Evolutionary conservation across 345 rosid genomes (phyloP).

Genomic region (Camelina neglecta): DNA sequence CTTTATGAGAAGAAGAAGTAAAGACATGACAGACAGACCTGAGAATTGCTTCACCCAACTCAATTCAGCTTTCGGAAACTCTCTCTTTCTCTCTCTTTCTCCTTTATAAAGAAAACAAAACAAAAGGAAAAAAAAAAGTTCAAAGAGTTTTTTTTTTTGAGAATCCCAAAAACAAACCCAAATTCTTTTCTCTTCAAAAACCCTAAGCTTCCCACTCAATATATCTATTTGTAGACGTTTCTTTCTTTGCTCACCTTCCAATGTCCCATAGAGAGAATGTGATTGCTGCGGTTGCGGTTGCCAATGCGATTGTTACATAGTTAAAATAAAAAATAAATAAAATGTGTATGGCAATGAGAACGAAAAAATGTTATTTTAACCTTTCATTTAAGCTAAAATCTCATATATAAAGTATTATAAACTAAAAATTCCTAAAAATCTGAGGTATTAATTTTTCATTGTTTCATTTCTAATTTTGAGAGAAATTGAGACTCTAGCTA

Average conservation of each 20-base stretch:
- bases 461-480: neutral
- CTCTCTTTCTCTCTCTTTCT: constrained; percentile 36
- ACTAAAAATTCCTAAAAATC: neutral
- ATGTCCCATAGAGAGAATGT: constrained; percentile 1
- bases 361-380: neutral
- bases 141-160: constrained; percentile 23
- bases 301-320: neutral
- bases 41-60: constrained; percentile 51
- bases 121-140: constrained; percentile 17
- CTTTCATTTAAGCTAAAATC: neutral
- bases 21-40: constrained; percentile 60
- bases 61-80: constrained; percentile 82
- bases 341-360: neutral
- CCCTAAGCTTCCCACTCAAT: constrained; percentile 46
- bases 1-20: constrained; percentile 45
- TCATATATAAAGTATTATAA: neutral
- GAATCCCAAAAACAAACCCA: constrained; percentile 68
- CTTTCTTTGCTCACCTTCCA: constrained; percentile 54
- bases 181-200: constrained; percentile 41
- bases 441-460: neutral
- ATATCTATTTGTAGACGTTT: constrained; percentile 57
- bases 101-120: constrained; percentile 39
- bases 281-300: constrained; percentile 26
- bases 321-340: neutral
- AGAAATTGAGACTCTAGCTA: neutral